Base-by-base conservation (phyloP, 495 filamentous ascomycete genomes). In the Sordaria brevicollis region DNA sequence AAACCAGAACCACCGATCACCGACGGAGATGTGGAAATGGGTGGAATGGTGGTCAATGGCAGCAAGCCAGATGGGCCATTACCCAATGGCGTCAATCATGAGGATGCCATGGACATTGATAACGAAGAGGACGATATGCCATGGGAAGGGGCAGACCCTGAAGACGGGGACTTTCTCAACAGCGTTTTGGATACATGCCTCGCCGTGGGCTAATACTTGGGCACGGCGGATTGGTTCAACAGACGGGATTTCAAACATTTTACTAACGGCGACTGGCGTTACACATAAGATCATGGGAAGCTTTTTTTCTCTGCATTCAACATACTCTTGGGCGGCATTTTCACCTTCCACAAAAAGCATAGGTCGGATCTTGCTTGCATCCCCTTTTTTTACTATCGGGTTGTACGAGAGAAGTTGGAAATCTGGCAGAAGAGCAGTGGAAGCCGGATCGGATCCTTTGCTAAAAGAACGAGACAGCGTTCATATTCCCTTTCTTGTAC, bases 61-160 rank as follows among this genome's bases (percentile, higher is more conserved):
- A 77, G 76, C 72, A 76, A 66, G 15, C 10, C 54, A 2, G 66
- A 66, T 67, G 49, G 49, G 4, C 72, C 67, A 13, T 71, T 78
- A 4, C 74, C 80, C 71, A 80, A 85, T 77, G 81, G 83, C 68
- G 70, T 75, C 57, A 67, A 37, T 68, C 71, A 78, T 57, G 71
- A 76, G 6, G 89, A 90, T 39, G 80, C 81, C 11, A 89, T 90
- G 87, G 91, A 90, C 21, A 75, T 90, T 67, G 90, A 92, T 69
- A 86, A 85, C 34, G 84, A 84, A 5, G 89, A 92, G 69, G 86
- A 85, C 38, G 84, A 85, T 8, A 86, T 89, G 21, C 86, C 79
- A 68, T 97, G 93, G 94, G 89, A 92, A 72, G 93, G 93, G 5
- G 89, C 86, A 33, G 85, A 84, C 17, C 67, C 76, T 4, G 78